These are phyloP conservation scores for Ceratocystis papillata DNA, from an alignment of 2,329 filamentous ascomycete species.

Conservation along the genomic window DNA sequence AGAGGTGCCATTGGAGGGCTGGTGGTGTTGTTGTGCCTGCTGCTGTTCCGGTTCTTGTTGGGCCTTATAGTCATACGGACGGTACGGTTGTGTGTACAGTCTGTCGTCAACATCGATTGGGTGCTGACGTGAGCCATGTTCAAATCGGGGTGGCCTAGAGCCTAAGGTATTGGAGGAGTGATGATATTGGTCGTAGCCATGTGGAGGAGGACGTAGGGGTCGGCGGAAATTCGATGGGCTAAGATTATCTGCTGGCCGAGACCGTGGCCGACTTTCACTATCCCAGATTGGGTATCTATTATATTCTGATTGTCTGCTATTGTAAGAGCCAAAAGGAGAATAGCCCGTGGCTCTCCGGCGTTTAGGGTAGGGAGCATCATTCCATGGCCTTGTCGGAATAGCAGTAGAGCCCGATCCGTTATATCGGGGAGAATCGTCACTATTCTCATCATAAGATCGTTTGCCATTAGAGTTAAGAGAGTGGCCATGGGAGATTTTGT, in stretches of 20 bases:
- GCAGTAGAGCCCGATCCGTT: neutral
- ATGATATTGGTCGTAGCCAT: fast-evolving
- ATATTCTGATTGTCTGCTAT: neutral
- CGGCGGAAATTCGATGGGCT: neutral
- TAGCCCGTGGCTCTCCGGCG: neutral
- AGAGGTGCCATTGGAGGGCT: too few relatives aligned
- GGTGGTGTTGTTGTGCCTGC: neutral
- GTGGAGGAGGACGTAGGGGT: neutral
- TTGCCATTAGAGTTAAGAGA: constrained; percentile 12
- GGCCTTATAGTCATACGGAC: neutral
- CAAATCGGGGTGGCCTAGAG: neutral
- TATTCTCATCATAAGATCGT: constrained; percentile 7
- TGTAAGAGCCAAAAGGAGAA: neutral
- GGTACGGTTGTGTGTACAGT: neutral
- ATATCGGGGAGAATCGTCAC: neutral
- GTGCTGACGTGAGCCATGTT: neutral
- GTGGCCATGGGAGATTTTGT: neutral
- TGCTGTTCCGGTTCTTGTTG: neutral
- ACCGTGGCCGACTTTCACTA: neutral
- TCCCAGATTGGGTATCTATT: neutral
- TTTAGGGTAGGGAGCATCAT: neutral
- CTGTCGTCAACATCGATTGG: neutral
- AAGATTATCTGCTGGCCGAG: neutral
- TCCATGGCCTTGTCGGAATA: neutral
- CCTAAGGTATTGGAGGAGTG: neutral